phyloP scores from a whole-genome alignment of 768 basidiomycete species.

The Exidia glandulosa region DNA sequence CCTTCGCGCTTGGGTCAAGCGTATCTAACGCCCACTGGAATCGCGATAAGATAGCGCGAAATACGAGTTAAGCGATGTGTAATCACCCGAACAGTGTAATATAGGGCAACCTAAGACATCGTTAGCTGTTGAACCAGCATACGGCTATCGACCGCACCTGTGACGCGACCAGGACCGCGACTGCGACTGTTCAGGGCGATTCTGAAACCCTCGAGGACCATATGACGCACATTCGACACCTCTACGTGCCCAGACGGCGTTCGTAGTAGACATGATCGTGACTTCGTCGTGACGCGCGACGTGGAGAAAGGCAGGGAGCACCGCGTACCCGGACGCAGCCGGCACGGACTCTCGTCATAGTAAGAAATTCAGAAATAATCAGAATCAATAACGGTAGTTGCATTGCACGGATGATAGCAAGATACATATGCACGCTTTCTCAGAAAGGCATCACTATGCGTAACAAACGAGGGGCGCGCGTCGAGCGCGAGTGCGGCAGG shows the following conservation, averaged over 20 bases:
- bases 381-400: no score
- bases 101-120: slow-evolving; percentile 57
- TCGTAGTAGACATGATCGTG: not conserved
- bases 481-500: no score
- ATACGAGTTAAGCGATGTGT: not conserved
- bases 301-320: no score
- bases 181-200: slow-evolving; percentile 10
- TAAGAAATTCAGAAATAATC: no score
- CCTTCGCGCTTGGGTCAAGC: slow-evolving; percentile 30
- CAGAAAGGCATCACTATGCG: no score
- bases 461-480: no score
- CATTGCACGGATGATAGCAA: no score
- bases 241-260: not conserved
- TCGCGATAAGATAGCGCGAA: not conserved
- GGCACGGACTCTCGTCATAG: no score
- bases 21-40: slow-evolving; percentile 56
- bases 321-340: no score
- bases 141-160: slow-evolving; percentile 29
- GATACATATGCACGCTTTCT: no score
- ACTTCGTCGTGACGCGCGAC: no score
- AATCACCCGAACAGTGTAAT: slow-evolving; percentile 63
- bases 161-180: slow-evolving; percentile 36
- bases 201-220: not conserved
- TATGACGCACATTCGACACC: not conserved
- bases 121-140: not conserved